Conservation (phyloP, 2,329 filamentous ascomycete species). For the Ilyonectria mors-panacis region DNA sequence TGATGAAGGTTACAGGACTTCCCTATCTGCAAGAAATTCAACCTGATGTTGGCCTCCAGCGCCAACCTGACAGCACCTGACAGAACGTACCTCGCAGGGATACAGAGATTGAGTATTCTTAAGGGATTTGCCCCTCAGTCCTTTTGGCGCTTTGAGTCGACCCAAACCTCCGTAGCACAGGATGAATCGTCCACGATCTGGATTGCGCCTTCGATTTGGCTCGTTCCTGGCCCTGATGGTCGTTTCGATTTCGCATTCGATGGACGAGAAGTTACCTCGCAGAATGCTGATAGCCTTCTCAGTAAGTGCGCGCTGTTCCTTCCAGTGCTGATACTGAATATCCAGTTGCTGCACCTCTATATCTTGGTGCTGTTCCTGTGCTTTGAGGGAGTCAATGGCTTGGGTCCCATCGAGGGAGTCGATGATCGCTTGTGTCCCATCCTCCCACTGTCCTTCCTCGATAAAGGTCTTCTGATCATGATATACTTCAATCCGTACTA, state of each 20-base stretch:
- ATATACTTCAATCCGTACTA: constrained; percentile 6
- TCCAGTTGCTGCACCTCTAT: constrained; percentile 3
- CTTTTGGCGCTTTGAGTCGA: constrained; percentile 7
- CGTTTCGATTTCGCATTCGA: constrained; percentile 10
- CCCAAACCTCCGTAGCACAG: constrained; percentile 8
- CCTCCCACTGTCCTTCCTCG: constrained; percentile 11
- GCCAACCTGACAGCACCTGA: constrained; percentile 7
- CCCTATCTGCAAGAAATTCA: constrained; percentile 3
- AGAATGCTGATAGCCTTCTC: constrained; percentile 7
- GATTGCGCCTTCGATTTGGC: constrained; percentile 10
- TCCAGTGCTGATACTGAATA: constrained; percentile 8
- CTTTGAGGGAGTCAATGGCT: constrained; percentile 7
- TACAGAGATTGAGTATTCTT: constrained; percentile 9
- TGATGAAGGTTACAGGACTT: constrained; percentile 1
- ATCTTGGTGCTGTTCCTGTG: constrained; percentile 8
- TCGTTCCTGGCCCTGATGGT: constrained; percentile 6
- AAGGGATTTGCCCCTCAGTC: not conserved
- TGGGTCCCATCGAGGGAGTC: constrained; percentile 2
- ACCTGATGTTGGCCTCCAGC: not conserved
- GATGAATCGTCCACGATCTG: constrained; percentile 8
- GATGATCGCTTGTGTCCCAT: constrained; percentile 2
- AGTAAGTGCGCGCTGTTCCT: constrained; percentile 8
- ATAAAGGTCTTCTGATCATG: constrained; percentile 8
- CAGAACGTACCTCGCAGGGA: constrained; percentile 2
- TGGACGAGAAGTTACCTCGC: constrained; percentile 8